Conservation (phyloP, 2,329 filamentous ascomycete species). For the Lasiodiplodia sp. region DNA sequence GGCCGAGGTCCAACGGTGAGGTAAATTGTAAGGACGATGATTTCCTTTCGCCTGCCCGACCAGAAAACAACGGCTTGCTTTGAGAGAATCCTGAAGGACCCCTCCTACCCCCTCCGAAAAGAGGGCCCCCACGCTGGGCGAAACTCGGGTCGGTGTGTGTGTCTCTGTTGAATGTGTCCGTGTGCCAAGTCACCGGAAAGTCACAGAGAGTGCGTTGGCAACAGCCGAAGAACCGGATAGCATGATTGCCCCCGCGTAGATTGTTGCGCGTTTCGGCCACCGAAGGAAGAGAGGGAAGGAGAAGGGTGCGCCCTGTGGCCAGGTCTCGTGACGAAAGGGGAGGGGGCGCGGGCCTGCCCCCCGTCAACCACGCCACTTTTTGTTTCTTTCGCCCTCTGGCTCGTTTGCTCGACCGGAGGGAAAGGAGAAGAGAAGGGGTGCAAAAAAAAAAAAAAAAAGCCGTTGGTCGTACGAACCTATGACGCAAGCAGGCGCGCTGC, state of each 20-base stretch:
- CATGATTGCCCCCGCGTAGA: constrained; percentile 12
- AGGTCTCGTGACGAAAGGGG: constrained; percentile 11
- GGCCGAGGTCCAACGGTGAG: not conserved
- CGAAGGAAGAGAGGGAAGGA: not conserved
- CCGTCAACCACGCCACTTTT: constrained; percentile 16
- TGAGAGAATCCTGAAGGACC: not conserved
- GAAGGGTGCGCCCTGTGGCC: not conserved
- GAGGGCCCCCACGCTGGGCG: not conserved
- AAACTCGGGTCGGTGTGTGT: not conserved
- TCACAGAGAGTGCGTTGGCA: not conserved
- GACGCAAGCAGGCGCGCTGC: constrained; percentile 6
- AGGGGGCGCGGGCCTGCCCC: not conserved
- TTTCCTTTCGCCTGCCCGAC: not conserved
- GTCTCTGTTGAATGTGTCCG: not conserved
- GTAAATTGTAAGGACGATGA: not conserved
- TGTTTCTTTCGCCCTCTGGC: not conserved
- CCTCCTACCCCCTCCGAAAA: not conserved
- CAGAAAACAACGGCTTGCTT: not conserved
- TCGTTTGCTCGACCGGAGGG: not conserved
- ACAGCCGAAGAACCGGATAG: not conserved
- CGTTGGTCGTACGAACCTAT: not conserved
- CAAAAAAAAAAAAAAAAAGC: not conserved
- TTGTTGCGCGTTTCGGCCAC: not conserved
- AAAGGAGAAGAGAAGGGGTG: not conserved
- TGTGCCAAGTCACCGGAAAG: not conserved